Percentiles rank a stretch among this genome's conserved stretches.
phyloP scores from a whole-genome alignment of 495 filamentous ascomycete species.

The Sporormia fimetaria region DNA sequence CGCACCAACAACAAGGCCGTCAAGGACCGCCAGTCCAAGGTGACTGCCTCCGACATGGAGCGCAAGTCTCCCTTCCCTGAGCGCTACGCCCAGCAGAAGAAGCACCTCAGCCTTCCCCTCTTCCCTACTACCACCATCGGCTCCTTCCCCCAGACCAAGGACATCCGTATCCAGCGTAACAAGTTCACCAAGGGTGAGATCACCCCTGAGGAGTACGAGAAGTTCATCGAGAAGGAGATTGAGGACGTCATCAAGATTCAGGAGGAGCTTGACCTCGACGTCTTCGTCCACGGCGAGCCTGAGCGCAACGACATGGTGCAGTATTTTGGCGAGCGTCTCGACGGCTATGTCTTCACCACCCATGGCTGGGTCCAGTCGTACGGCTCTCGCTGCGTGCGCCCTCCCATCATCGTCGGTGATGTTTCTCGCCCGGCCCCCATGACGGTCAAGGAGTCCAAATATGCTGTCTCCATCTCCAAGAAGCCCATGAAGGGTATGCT shows the following conservation, averaged over 20 bases:
- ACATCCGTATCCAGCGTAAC: constrained; percentile 90
- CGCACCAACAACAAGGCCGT: constrained; percentile 94
- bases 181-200: constrained; percentile 98
- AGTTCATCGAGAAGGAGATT: constrained; percentile 98
- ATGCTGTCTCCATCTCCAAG: constrained; percentile 86
- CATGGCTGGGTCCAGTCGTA: constrained; percentile 98
- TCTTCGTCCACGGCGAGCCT: constrained; percentile 95
- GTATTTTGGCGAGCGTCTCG: constrained; percentile 95
- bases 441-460: constrained; percentile 99
- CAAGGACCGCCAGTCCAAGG: constrained; percentile 82
- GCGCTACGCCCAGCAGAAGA: constrained; percentile 75
- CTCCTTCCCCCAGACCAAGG: constrained; percentile 97
- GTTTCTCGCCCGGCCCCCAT: constrained; percentile 91
- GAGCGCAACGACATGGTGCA: constrained; percentile 99
- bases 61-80: constrained; percentile 76
- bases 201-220: constrained; percentile 79
- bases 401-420: constrained; percentile 96
- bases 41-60: constrained; percentile 76
- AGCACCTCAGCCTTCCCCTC: constrained; percentile 76
- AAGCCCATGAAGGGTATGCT: constrained; percentile 99
- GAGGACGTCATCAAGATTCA: constrained; percentile 84
- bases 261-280: constrained; percentile 92
- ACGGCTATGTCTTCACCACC: constrained; percentile 97
- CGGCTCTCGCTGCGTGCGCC: constrained; percentile 93
- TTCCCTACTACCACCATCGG: constrained; percentile 99